Percentiles rank a stretch among this genome's conserved stretches.
Evolutionary conservation across 768 basidiomycete species (phyloP).

Genomic region (Phlebiopsis gigantea): DNA sequence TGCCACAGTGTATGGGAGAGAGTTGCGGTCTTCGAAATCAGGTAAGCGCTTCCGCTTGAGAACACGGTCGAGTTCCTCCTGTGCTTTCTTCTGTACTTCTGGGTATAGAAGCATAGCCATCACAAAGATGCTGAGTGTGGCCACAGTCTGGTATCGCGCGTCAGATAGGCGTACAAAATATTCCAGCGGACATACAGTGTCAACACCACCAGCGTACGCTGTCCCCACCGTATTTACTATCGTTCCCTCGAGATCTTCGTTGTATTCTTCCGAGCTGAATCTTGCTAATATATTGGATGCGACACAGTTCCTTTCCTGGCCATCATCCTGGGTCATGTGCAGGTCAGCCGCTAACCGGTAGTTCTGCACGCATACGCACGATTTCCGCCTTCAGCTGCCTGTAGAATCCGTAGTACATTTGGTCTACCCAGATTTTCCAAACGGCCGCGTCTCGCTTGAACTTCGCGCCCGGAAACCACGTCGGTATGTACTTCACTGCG

Average conservation of each 20-base stretch:
- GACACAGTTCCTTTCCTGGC: conserved; percentile 35
- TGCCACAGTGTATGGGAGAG: neutral
- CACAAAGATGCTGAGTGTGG: neutral
- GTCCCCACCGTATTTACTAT: conserved; percentile 6
- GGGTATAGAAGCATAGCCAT: neutral
- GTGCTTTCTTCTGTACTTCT: neutral
- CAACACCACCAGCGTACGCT: conserved; percentile 19
- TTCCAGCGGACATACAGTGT: neutral
- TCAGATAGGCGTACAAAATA: neutral
- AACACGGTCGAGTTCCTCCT: neutral
- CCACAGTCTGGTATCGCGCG: neutral
- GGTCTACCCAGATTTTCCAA: conserved; percentile 61
- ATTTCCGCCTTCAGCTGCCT: conserved; percentile 51
- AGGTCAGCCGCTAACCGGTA: neutral
- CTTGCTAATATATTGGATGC: conserved; percentile 50
- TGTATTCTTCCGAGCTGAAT: conserved; percentile 31
- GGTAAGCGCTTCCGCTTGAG: neutral
- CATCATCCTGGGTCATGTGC: conserved; percentile 26
- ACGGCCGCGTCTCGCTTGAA: conserved; percentile 37
- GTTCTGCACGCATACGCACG: conserved; percentile 38
- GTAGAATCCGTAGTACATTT: conserved; percentile 61
- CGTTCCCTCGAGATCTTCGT: neutral
- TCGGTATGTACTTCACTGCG: conserved; percentile 3
- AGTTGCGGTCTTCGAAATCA: neutral
- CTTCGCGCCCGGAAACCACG: neutral